Percentiles rank a stretch among this genome's conserved stretches.
Conservation (phyloP, 2,329 filamentous ascomycete genomes). For the Didymella pinodella region DNA sequence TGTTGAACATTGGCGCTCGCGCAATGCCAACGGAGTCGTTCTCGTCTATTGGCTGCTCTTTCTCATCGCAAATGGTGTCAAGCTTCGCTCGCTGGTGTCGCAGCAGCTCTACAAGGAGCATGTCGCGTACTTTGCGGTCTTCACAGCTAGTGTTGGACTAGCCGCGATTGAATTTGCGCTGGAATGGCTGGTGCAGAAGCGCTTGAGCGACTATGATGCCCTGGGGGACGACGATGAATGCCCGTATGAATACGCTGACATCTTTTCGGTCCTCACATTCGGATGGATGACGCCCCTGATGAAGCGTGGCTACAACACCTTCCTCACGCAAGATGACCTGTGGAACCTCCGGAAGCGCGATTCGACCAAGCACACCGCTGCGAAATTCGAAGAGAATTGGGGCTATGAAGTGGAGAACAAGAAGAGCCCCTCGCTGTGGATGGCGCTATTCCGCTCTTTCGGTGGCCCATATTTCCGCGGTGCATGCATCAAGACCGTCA, state of each 20-base stretch:
- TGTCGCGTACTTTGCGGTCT: slow-evolving; percentile 78
- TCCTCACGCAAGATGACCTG: slow-evolving; percentile 90
- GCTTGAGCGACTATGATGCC: slow-evolving; percentile 72
- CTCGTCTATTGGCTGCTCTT: slow-evolving; percentile 93
- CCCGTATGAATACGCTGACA: slow-evolving; percentile 86
- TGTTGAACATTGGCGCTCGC: slow-evolving; percentile 81
- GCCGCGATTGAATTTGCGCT: slow-evolving; percentile 75
- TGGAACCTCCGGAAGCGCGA: slow-evolving; percentile 89
- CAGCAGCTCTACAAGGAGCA: slow-evolving; percentile 74
- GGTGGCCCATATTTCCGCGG: slow-evolving; percentile 84
- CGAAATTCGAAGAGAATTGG: slow-evolving; percentile 78
- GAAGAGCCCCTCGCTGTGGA: slow-evolving; percentile 81
- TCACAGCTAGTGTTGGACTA: slow-evolving; percentile 75
- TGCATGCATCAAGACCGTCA: slow-evolving; percentile 85
- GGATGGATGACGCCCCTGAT: slow-evolving; percentile 99
- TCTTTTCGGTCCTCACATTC: slow-evolving; percentile 94
- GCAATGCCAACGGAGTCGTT: slow-evolving; percentile 85
- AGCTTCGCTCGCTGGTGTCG: slow-evolving; percentile 84
- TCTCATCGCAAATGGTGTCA: slow-evolving; percentile 78
- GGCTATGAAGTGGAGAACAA: slow-evolving; percentile 74
- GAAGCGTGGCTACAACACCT: slow-evolving; percentile 91
- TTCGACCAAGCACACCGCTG: slow-evolving; percentile 76
- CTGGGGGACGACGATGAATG: slow-evolving; percentile 74
- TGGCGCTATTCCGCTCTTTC: slow-evolving; percentile 83
- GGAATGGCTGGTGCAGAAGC: slow-evolving; percentile 89